phyloP scores from a whole-genome alignment of 1,139 yeast species.

The Candida tropicalis region DNA sequence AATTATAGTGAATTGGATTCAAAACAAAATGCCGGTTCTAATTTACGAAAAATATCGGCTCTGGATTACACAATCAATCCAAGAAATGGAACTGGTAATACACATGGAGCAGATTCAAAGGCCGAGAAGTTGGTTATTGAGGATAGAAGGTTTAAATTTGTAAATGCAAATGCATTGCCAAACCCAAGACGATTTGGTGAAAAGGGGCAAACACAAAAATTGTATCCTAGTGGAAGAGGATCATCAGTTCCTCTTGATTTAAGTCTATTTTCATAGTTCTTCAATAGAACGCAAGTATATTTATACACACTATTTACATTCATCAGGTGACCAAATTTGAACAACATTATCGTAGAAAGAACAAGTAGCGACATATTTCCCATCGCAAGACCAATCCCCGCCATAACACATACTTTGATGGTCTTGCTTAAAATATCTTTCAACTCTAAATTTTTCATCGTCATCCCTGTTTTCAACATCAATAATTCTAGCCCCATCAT shows the following conservation, averaged over 20 bases:
- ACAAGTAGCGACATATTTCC: conserved; percentile 65
- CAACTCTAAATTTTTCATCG: conserved; percentile 42
- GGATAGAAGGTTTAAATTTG: conserved; percentile 72
- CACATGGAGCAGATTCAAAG: conserved; percentile 17
- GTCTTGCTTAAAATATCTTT: conserved; percentile 59
- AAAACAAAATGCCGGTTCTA: conserved; percentile 52
- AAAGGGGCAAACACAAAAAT: conserved; percentile 50
- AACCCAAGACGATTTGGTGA: conserved; percentile 78
- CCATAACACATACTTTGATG: conserved; percentile 96
- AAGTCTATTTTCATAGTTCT: conserved; percentile 25
- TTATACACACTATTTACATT: conserved; percentile 8
- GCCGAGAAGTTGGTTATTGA: conserved; percentile 54
- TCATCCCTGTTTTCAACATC: conserved; percentile 23
- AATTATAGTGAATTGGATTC: conserved; percentile 32
- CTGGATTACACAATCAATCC: conserved; percentile 55
- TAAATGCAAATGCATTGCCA: conserved; percentile 71
- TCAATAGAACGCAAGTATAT: too few species aligned
- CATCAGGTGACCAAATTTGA: conserved; percentile 63
- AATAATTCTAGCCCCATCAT: conserved; percentile 84
- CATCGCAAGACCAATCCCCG: conserved; percentile 75
- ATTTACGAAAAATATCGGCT: conserved; percentile 56
- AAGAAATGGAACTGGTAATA: conserved; percentile 14
- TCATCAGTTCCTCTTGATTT: conserved; percentile 87
- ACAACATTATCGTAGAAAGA: conserved; percentile 87
- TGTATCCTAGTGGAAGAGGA: conserved; percentile 96